Evolutionary conservation across 306 rosid genomes (phyloP).

Genomic region (Carpinus fangiana): DNA sequence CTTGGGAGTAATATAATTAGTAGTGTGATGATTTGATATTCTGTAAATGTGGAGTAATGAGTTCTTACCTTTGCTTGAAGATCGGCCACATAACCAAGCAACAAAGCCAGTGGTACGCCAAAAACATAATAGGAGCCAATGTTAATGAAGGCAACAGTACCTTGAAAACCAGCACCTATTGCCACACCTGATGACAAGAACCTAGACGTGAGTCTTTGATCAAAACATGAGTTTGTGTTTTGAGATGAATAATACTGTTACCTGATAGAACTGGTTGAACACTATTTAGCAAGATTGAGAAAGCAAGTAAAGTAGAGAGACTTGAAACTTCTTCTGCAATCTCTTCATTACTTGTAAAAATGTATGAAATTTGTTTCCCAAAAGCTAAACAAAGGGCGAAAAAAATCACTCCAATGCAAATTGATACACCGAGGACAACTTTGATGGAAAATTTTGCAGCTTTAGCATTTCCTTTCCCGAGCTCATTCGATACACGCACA

Average conservation of each 20-base stretch:
- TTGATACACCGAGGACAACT: slow-evolving; percentile 47
- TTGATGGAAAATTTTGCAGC: slow-evolving; percentile 51
- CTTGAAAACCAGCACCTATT: slow-evolving; percentile 25
- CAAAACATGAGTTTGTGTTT: neutral
- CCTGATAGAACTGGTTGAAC: slow-evolving; percentile 64
- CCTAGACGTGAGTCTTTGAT: neutral
- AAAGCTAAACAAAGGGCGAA: slow-evolving; percentile 45
- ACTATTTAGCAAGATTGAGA: slow-evolving; percentile 58
- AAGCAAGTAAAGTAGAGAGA: slow-evolving; percentile 48
- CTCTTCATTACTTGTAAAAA: slow-evolving; percentile 42
- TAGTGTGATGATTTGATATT: neutral
- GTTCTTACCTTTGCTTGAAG: slow-evolving; percentile 16
- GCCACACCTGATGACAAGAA: slow-evolving; percentile 26
- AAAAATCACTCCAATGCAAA: slow-evolving; percentile 34
- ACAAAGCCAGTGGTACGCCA: slow-evolving; percentile 19
- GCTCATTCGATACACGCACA: slow-evolving; percentile 62
- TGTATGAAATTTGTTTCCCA: slow-evolving; percentile 45
- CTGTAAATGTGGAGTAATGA: neutral
- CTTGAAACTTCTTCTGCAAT: slow-evolving; percentile 42
- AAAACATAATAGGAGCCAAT: slow-evolving; percentile 24
- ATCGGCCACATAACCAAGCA: slow-evolving; percentile 20
- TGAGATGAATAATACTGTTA: neutral
- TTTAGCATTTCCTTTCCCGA: slow-evolving; percentile 55
- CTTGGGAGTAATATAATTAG: too few relatives aligned
- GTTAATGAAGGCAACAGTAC: slow-evolving; percentile 17